A percentile compares a stretch with the other conserved stretches of the same genome.
These are phyloP conservation scores for Lolium multiflorum DNA, from an alignment of 176 grass and related monocot species.

Conservation along the genomic window DNA sequence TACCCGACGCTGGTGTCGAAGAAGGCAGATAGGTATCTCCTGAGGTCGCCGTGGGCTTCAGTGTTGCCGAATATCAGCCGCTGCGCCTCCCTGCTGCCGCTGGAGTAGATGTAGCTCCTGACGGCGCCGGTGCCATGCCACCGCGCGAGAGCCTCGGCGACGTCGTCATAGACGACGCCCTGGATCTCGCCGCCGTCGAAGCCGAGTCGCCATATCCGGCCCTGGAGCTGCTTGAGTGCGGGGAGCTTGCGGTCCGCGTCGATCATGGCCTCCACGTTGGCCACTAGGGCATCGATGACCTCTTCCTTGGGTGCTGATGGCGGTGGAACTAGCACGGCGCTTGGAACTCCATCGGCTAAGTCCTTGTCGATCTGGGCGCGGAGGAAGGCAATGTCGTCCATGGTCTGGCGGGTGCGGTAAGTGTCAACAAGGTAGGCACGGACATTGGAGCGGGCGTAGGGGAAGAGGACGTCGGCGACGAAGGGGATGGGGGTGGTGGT, in stretches of 20 bases:
- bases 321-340: constrained; percentile 61
- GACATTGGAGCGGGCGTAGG: constrained; percentile 87
- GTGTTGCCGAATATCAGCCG: constrained; percentile 93
- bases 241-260: constrained; percentile 82
- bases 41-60: constrained; percentile 66
- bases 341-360: constrained; percentile 56
- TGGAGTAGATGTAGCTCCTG: constrained; percentile 95
- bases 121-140: constrained; percentile 71
- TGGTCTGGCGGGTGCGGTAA: constrained; percentile 64
- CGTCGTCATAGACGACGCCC: constrained; percentile 81
- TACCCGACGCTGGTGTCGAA: constrained; percentile 91
- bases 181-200: constrained; percentile 70
- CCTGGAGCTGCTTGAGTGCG: constrained; percentile 92
- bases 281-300: constrained; percentile 60
- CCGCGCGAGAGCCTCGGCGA: constrained; percentile 59
- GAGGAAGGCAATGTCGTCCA: constrained; percentile 71
- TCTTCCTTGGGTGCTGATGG: constrained; percentile 51
- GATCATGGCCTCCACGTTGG: constrained; percentile 90
- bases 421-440: constrained; percentile 69
- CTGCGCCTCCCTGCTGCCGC: constrained; percentile 96
- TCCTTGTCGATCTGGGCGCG: constrained; percentile 68
- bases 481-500: constrained; percentile 92
- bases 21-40: constrained; percentile 77
- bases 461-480: constrained; percentile 86
- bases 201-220: constrained; percentile 78